Conservation (phyloP, 2,329 filamentous ascomycete genomes). For the Epichloe scottii region DNA sequence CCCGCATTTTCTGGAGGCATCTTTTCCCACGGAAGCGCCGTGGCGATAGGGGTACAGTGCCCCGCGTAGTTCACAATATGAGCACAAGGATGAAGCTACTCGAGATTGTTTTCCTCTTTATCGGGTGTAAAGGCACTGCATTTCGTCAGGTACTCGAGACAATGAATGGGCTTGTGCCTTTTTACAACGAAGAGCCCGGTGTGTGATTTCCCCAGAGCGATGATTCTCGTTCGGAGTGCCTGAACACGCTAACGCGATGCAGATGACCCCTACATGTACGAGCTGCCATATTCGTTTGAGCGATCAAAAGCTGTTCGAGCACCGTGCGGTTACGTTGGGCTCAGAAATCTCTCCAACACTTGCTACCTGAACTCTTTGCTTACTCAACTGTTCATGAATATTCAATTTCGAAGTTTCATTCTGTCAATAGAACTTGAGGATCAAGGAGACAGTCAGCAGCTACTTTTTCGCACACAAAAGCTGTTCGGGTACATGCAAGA, state of each 20-base stretch:
- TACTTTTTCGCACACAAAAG: conserved; percentile 66
- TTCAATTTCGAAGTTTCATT: conserved; percentile 75
- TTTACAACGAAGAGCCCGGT: conserved; percentile 28
- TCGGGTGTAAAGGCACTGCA: conserved; percentile 36
- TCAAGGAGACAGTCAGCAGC: conserved; percentile 42
- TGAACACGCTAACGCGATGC: background rate
- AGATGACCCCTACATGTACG: conserved; percentile 45
- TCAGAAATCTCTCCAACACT: conserved; percentile 89
- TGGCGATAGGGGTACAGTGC: conserved; percentile 16
- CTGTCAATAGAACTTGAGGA: conserved; percentile 49
- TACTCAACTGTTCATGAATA: conserved; percentile 93
- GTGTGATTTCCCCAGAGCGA: conserved; percentile 6
- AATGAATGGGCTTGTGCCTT: conserved; percentile 23
- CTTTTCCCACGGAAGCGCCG: conserved; percentile 41
- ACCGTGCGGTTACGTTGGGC: conserved; percentile 69
- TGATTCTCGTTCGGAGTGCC: background rate
- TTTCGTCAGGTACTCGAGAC: conserved; percentile 37
- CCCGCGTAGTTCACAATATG: conserved; percentile 34
- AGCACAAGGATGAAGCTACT: conserved; percentile 47
- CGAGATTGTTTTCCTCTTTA: conserved; percentile 44
- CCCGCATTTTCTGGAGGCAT: conserved; percentile 47
- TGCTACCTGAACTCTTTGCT: conserved; percentile 95
- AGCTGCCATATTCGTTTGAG: conserved; percentile 51
- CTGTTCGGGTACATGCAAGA: conserved; percentile 83
- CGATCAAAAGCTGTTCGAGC: conserved; percentile 57